Conservation (phyloP, 2,329 filamentous ascomycete genomes). For the Basipetospora chlamydospora region DNA sequence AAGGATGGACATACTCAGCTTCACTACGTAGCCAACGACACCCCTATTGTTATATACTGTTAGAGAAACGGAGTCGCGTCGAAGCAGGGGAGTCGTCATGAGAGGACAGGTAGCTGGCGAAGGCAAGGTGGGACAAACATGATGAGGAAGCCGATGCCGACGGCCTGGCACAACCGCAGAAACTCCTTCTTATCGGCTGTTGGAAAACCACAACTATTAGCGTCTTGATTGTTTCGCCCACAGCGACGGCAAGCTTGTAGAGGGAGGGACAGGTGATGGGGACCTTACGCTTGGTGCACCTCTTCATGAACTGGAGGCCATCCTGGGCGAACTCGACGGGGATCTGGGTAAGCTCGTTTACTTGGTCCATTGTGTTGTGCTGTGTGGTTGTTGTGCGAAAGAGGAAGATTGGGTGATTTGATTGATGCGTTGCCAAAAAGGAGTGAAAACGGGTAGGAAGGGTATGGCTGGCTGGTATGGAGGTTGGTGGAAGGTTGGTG, state of each 20-base stretch:
- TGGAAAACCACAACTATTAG: background rate
- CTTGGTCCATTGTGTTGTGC: conserved; percentile 38
- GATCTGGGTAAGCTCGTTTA: conserved; percentile 57
- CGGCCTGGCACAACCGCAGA: conserved; percentile 37
- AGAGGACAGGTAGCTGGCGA: too few species aligned
- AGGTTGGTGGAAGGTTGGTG: too few species aligned
- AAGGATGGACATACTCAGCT: conserved; percentile 39
- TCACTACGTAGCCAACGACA: conserved; percentile 54
- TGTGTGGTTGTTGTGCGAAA: background rate
- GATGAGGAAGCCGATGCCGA: conserved; percentile 54
- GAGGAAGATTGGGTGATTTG: background rate
- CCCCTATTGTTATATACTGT: conserved; percentile 23
- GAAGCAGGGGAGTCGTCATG: too few species aligned
- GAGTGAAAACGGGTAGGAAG: too few species aligned
- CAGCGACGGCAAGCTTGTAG: too few species aligned
- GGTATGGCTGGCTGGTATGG: too few species aligned
- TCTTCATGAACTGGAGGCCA: conserved; percentile 46
- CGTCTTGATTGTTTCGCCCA: background rate
- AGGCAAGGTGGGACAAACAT: too few species aligned
- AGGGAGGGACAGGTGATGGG: too few species aligned
- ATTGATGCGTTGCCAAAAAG: too few species aligned
- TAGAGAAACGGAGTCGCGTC: background rate
- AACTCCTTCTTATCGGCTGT: conserved; percentile 28
- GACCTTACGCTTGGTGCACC: conserved; percentile 45
- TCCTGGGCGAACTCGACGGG: conserved; percentile 51